Conservation (phyloP, 495 filamentous ascomycete genomes). For the Tuber melanosporum region DNA sequence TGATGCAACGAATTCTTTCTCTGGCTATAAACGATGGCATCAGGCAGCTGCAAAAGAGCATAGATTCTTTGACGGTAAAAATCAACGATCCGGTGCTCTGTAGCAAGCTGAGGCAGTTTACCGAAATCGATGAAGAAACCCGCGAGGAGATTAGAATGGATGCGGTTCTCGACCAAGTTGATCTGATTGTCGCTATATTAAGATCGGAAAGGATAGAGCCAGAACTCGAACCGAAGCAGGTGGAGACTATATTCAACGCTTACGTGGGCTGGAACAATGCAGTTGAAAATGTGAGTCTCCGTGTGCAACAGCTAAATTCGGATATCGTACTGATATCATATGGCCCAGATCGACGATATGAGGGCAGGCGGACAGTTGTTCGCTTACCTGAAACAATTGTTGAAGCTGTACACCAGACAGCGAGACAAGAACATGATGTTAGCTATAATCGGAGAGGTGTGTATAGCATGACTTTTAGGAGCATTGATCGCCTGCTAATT, state of each 20-base stretch:
- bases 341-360: constrained; percentile 65
- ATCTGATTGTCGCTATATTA: constrained; percentile 77
- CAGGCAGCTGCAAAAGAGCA: constrained; percentile 69
- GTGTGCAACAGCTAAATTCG: constrained; percentile 8
- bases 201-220: constrained; percentile 65
- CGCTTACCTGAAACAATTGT: constrained; percentile 85
- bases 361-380: constrained; percentile 82
- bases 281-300: constrained; percentile 65
- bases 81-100: constrained; percentile 74
- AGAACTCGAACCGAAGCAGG: constrained; percentile 62
- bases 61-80: constrained; percentile 65
- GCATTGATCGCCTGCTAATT: constrained; percentile 5
- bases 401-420: constrained; percentile 86
- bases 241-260: constrained; percentile 79
- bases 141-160: constrained; percentile 70
- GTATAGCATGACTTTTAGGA: neutral
- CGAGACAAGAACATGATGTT: constrained; percentile 97
- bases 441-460: constrained; percentile 76
- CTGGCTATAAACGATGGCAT: constrained; percentile 90
- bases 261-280: constrained; percentile 96
- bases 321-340: constrained; percentile 19
- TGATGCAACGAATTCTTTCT: constrained; percentile 88
- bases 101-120: constrained; percentile 72
- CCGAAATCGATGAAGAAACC: constrained; percentile 61
- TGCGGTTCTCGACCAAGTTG: constrained; percentile 61